phyloP scores from a whole-genome alignment of 768 basidiomycete genomes.

The Favolaschia claudopus region DNA sequence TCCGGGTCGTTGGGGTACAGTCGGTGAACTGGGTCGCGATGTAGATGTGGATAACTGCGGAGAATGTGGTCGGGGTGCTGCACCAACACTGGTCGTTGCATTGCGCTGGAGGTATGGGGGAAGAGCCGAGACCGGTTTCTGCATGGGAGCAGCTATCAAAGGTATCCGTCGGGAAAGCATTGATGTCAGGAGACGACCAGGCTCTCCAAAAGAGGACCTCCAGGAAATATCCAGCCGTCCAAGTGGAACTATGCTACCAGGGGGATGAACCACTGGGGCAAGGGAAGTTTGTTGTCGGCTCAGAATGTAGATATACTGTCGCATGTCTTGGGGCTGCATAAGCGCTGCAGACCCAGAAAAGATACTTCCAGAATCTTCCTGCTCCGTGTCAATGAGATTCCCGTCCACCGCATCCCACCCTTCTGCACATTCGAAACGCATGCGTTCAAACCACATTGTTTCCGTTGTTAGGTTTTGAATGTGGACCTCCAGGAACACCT shows the following conservation, averaged over 20 bases:
- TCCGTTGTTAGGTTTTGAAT: constrained; percentile 87
- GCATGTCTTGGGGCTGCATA: constrained; percentile 84
- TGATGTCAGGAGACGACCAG: constrained; percentile 87
- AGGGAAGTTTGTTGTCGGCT: constrained; percentile 55
- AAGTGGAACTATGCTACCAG: constrained; percentile 79
- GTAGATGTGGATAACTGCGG: constrained; percentile 55
- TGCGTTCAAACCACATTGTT: constrained; percentile 80
- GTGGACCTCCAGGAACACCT: constrained; percentile 91
- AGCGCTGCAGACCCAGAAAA: constrained; percentile 72
- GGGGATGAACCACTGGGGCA: constrained; percentile 57
- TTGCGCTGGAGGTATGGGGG: constrained; percentile 77
- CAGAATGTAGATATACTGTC: constrained; percentile 90
- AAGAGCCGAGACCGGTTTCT: constrained; percentile 72
- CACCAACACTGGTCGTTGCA: constrained; percentile 39
- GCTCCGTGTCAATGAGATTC: constrained; percentile 48
- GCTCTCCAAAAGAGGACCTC: constrained; percentile 86
- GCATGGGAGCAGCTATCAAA: constrained; percentile 47
- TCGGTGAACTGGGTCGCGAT: constrained; percentile 66
- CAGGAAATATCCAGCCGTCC: constrained; percentile 91
- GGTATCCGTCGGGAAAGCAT: constrained; percentile 87
- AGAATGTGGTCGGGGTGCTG: constrained; percentile 64
- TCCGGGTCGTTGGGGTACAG: constrained; percentile 46
- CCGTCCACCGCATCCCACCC: constrained; percentile 68
- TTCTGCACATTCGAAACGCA: constrained; percentile 77
- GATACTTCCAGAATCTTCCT: constrained; percentile 42